These are phyloP conservation scores for Penicillium fimorum DNA, from an alignment of 495 filamentous ascomycete genomes.

Conservation along the genomic window DNA sequence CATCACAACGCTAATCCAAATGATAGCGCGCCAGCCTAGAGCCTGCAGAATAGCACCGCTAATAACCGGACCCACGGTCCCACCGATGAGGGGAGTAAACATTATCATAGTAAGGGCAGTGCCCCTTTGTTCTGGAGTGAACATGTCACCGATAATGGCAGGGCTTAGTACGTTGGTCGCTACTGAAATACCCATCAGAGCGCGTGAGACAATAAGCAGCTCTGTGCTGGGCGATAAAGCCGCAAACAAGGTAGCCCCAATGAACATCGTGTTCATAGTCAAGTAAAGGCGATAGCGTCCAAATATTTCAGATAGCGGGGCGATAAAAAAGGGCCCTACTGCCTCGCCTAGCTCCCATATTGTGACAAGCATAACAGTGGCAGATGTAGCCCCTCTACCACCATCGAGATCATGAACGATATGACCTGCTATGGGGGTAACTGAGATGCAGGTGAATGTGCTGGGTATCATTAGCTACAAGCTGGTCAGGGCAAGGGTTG, in stretches of 20 bases:
- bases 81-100: background rate
- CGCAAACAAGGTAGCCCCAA: background rate
- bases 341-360: constrained; percentile 6
- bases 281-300: background rate
- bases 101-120: constrained; percentile 1
- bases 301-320: background rate
- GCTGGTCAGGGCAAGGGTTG: background rate
- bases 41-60: background rate
- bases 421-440: background rate
- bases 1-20: constrained; percentile 1
- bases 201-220: background rate
- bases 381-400: background rate
- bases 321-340: background rate
- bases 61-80: background rate
- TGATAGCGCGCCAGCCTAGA: constrained; percentile 2
- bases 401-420: background rate
- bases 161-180: background rate
- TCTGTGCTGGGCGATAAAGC: background rate
- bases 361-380: background rate
- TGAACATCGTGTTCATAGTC: background rate
- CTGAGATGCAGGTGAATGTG: constrained; percentile 3
- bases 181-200: constrained; percentile 1
- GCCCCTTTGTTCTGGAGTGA: constrained; percentile 1
- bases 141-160: constrained; percentile 1
- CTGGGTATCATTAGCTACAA: background rate